A percentile compares a stretch with the other conserved stretches of the same genome.
phyloP scores from a whole-genome alignment of 2,329 filamentous ascomycete genomes.

The Myriosclerotinia curreyana region DNA sequence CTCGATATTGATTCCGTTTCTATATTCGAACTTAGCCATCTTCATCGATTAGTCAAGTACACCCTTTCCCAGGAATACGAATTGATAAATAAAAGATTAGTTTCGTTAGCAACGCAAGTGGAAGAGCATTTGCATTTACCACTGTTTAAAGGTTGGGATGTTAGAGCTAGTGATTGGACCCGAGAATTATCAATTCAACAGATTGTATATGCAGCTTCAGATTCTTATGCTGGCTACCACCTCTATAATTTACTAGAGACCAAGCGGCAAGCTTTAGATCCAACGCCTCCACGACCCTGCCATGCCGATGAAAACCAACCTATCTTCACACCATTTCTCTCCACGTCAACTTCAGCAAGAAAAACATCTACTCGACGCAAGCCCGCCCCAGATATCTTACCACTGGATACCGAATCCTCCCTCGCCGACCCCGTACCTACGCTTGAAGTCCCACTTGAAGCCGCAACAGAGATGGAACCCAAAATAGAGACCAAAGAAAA shows the following conservation, averaged over 20 bases:
- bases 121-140: constrained; percentile 69
- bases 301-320: constrained; percentile 65
- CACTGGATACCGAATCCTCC: constrained; percentile 32
- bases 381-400: constrained; percentile 28
- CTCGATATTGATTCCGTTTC: constrained; percentile 64
- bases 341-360: not conserved
- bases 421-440: constrained; percentile 1
- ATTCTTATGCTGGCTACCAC: constrained; percentile 76
- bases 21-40: constrained; percentile 76
- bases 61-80: constrained; percentile 49
- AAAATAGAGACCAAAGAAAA: not conserved
- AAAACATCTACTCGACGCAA: constrained; percentile 17
- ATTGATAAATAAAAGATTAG: constrained; percentile 62
- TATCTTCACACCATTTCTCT: constrained; percentile 43
- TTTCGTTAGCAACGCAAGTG: constrained; percentile 67
- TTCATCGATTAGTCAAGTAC: constrained; percentile 74
- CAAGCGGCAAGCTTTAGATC: constrained; percentile 62
- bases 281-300: constrained; percentile 67
- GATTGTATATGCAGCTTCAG: constrained; percentile 71
- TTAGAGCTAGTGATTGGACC: constrained; percentile 75
- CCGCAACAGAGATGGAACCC: not conserved
- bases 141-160: constrained; percentile 69
- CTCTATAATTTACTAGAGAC: constrained; percentile 70
- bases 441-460: not conserved
- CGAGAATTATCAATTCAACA: constrained; percentile 60